A percentile compares a stretch with the other conserved stretches of the same genome.
These are phyloP conservation scores for Lepidium africanum DNA, from an alignment of 345 rosid species.

Conservation along the genomic window DNA sequence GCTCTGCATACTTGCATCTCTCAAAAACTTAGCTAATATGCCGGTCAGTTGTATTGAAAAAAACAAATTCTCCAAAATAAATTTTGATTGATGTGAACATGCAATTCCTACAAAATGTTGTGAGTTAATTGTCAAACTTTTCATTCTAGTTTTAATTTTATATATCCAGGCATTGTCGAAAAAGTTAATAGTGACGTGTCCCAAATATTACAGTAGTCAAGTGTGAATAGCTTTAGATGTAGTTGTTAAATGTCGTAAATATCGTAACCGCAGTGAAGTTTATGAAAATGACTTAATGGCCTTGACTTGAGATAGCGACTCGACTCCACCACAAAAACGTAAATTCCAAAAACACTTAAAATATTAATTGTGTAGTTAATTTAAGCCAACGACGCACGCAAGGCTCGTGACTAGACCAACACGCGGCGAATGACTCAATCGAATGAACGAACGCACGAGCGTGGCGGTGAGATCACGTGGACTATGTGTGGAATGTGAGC, in stretches of 20 bases:
- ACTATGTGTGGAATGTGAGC: neutral
- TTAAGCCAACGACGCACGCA: neutral
- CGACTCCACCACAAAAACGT: neutral
- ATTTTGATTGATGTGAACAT: too few species aligned
- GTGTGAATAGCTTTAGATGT: conserved; percentile 1
- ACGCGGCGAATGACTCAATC: neutral
- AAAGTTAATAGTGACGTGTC: neutral
- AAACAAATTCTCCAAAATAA: too few species aligned
- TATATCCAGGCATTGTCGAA: neutral
- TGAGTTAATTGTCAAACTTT: neutral
- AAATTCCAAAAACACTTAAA: neutral
- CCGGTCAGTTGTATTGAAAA: too few species aligned
- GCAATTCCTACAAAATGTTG: neutral
- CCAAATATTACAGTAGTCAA: neutral
- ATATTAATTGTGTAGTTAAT: neutral
- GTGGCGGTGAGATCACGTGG: conserved; percentile 9
- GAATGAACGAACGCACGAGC: neutral
- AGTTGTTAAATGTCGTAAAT: neutral
- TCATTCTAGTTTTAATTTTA: too few species aligned
- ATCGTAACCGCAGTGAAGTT: neutral
- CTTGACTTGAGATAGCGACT: neutral
- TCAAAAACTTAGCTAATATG: too few species aligned
- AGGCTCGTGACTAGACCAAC: conserved; percentile 1
- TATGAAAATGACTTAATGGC: neutral
- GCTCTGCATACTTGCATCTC: too few species aligned